These are phyloP conservation scores for Flaveria robusta DNA, from an alignment of 129 eudicot genomes.

Conservation along the genomic window DNA sequence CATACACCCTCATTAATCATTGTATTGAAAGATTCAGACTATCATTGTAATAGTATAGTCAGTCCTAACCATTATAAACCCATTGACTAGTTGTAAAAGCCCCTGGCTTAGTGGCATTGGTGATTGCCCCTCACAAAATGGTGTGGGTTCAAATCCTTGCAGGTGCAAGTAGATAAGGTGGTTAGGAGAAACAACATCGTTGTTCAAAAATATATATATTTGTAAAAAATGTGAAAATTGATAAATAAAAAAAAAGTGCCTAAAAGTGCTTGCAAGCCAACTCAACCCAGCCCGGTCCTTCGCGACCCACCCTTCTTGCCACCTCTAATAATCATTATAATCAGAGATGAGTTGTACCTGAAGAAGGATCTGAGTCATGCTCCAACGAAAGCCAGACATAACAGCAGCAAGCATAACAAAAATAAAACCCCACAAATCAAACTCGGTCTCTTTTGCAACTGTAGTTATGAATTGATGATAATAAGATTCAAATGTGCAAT, in stretches of 20 bases:
- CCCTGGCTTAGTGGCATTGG: too few species aligned
- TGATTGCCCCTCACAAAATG: too few species aligned
- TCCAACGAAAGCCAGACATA: constrained; percentile 99
- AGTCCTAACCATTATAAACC: not conserved
- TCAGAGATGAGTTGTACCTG: constrained; percentile 54
- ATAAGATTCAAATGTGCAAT: not conserved
- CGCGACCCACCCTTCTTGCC: not conserved
- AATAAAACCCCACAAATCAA: constrained; percentile 88
- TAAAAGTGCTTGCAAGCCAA: not conserved
- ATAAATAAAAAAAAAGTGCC: not conserved
- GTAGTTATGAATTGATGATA: constrained; percentile 5
- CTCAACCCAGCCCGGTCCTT: not conserved
- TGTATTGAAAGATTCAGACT: not conserved
- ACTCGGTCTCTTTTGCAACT: constrained; percentile 96
- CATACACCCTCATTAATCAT: not conserved
- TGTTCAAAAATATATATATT: too few species aligned
- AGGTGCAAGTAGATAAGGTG: too few species aligned
- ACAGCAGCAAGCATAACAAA: constrained; percentile 99
- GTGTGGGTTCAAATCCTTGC: too few species aligned
- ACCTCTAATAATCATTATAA: constrained; percentile 7
- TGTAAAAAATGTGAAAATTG: too few species aligned
- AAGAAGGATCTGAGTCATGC: constrained; percentile 97
- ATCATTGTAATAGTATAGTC: not conserved
- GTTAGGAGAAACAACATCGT: too few species aligned
- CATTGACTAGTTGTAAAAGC: not conserved